Conservation (phyloP, 2,329 filamentous ascomycete species). For the Colletotrichum sansevieriae region DNA sequence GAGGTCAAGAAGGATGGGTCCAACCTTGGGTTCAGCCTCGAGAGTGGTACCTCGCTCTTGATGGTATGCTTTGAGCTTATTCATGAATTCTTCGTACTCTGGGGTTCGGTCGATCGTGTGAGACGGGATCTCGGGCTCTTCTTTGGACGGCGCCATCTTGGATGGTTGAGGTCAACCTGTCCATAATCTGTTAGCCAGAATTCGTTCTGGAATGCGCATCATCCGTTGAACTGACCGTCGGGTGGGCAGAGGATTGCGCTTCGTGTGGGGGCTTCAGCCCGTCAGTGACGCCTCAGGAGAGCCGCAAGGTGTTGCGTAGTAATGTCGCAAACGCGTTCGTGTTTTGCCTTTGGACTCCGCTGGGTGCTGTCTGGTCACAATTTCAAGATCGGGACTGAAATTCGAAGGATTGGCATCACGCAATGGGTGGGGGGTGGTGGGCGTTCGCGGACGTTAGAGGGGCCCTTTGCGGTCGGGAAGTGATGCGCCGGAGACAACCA, state of each 20-base stretch:
- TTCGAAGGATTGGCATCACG: constrained; percentile 1
- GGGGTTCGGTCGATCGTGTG: constrained; percentile 69
- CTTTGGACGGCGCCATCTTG: constrained; percentile 31
- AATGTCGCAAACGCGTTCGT: constrained; percentile 1
- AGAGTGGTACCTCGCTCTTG: constrained; percentile 82
- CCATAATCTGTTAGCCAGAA: neutral
- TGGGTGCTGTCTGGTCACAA: neutral
- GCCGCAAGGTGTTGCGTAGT: neutral
- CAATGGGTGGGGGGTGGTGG: constrained; percentile 5
- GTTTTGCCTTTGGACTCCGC: neutral
- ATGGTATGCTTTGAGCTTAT: constrained; percentile 79
- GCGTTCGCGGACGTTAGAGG: constrained; percentile 28
- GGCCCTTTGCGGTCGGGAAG: constrained; percentile 37
- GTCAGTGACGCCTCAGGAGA: constrained; percentile 14
- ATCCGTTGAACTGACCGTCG: neutral
- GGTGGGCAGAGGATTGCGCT: neutral
- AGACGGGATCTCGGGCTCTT: constrained; percentile 45
- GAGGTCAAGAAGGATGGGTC: constrained; percentile 80
- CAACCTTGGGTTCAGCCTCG: constrained; percentile 85
- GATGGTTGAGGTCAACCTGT: neutral
- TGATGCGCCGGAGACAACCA: constrained; percentile 33
- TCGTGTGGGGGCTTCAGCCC: neutral
- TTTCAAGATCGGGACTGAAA: neutral
- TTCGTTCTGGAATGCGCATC: no score
- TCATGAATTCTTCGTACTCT: constrained; percentile 85